Conservation (phyloP, 345 rosid genomes). For the Populus simonii region DNA sequence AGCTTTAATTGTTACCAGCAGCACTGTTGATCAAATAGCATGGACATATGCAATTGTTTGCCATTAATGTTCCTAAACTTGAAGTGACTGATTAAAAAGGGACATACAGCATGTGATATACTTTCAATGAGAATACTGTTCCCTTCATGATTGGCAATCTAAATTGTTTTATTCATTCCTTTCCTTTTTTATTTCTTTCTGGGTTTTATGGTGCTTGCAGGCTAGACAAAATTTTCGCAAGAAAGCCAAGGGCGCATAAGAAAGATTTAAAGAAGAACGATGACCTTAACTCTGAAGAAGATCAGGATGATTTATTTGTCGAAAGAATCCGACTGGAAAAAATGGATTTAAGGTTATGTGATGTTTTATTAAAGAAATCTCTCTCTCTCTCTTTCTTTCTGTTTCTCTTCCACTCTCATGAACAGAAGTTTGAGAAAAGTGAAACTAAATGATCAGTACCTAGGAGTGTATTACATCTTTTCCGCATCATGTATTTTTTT, state of each 20-base stretch:
- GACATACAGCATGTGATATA: background rate
- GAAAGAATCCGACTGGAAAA: conserved; percentile 87
- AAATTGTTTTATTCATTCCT: conserved; percentile 5
- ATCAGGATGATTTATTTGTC: conserved; percentile 50
- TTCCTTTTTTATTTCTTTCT: conserved; percentile 11
- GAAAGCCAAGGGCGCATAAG: conserved; percentile 40
- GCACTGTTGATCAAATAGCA: background rate
- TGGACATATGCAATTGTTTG: background rate
- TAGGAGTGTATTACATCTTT: background rate
- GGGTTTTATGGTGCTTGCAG: conserved; percentile 41
- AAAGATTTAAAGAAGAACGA: conserved; percentile 71
- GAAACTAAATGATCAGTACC: background rate
- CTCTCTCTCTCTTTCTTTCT: background rate
- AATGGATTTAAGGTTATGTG: conserved; percentile 61
- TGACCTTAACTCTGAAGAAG: conserved; percentile 48
- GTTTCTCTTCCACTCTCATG: background rate
- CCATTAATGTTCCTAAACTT: conserved; percentile 2
- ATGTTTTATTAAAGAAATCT: background rate
- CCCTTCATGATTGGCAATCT: background rate
- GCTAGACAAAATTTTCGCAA: conserved; percentile 53
- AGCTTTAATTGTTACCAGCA: background rate
- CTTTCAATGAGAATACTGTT: background rate
- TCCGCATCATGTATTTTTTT: no score
- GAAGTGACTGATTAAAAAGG: conserved; percentile 1
- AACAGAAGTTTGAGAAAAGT: background rate